Conservation (phyloP, 495 filamentous ascomycete genomes). For the Penicillium manginii region DNA sequence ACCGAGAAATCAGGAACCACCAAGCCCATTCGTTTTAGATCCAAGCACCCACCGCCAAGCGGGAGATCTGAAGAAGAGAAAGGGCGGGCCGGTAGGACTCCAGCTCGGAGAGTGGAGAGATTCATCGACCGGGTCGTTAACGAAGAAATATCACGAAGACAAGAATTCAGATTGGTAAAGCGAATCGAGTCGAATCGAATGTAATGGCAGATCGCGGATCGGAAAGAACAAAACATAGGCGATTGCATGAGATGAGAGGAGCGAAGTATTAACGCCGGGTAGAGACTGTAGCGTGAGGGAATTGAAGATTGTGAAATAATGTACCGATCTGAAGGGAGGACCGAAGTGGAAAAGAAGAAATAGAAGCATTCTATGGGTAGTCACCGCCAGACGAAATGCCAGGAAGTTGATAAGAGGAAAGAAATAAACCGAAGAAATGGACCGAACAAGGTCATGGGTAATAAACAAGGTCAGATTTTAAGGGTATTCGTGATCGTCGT, state of each 20-base stretch:
- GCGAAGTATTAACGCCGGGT: slow-evolving; percentile 30
- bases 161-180: slow-evolving; percentile 23
- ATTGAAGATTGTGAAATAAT: slow-evolving; percentile 30
- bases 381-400: slow-evolving; percentile 36
- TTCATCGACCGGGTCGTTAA: slow-evolving; percentile 5
- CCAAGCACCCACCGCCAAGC: slow-evolving; percentile 11
- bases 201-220: slow-evolving; percentile 1
- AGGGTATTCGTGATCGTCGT: slow-evolving; percentile 51
- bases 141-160: slow-evolving; percentile 16
- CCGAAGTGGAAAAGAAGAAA: slow-evolving; percentile 18
- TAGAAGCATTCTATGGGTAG: slow-evolving; percentile 40
- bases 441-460: slow-evolving; percentile 35
- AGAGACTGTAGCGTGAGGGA: slow-evolving; percentile 29
- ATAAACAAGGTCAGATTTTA: slow-evolving; percentile 42
- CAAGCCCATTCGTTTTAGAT: slow-evolving; percentile 1
- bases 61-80: slow-evolving; percentile 9
- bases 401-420: slow-evolving; percentile 26
- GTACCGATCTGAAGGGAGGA: slow-evolving; percentile 31
- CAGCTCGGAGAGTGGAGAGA: background rate
- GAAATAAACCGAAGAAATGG: slow-evolving; percentile 30
- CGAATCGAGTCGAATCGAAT: background rate
- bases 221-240: slow-evolving; percentile 25
- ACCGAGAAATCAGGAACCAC: background rate
- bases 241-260: slow-evolving; percentile 11
- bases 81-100: slow-evolving; percentile 6